A percentile compares a stretch with the other conserved stretches of the same genome.
Evolutionary conservation across 768 basidiomycete species (phyloP).

Genomic region (Dioszegia crocea): DNA sequence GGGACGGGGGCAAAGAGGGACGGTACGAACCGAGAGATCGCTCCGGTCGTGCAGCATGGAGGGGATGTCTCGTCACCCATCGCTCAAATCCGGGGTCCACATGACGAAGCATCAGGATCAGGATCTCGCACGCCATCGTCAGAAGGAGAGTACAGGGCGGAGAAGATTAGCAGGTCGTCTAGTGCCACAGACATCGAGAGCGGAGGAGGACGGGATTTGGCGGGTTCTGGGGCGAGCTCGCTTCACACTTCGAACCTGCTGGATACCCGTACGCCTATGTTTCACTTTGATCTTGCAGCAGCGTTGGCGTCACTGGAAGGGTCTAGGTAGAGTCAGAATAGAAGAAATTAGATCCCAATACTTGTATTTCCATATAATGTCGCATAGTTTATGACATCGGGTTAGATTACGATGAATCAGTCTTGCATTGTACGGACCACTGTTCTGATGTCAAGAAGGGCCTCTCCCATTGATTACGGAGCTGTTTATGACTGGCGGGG

Average conservation of each 20-base stretch:
- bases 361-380: not conserved
- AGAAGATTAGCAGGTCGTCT: conserved; percentile 13
- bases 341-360: not conserved
- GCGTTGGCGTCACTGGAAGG: conserved; percentile 31
- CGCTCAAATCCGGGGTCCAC: not conserved
- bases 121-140: not conserved
- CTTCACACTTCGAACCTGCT: conserved; percentile 31
- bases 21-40: conserved; percentile 61
- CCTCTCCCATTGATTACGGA: too few relatives aligned
- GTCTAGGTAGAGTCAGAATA: not conserved
- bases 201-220: not conserved
- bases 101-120: not conserved
- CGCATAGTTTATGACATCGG: too few relatives aligned
- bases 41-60: conserved; percentile 58
- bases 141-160: not conserved
- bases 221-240: conserved; percentile 1
- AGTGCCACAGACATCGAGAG: not conserved
- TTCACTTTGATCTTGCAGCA: conserved; percentile 75
- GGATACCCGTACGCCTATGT: conserved; percentile 53
- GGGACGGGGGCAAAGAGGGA: conserved; percentile 59
- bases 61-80: conserved; percentile 40
- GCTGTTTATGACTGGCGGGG: too few relatives aligned
- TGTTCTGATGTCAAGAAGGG: too few relatives aligned
- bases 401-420: too few relatives aligned
- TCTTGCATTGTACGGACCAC: too few relatives aligned